Base-by-base conservation (phyloP, 208 protist genomes). In the Chromosphaera perkinsii region DNA sequence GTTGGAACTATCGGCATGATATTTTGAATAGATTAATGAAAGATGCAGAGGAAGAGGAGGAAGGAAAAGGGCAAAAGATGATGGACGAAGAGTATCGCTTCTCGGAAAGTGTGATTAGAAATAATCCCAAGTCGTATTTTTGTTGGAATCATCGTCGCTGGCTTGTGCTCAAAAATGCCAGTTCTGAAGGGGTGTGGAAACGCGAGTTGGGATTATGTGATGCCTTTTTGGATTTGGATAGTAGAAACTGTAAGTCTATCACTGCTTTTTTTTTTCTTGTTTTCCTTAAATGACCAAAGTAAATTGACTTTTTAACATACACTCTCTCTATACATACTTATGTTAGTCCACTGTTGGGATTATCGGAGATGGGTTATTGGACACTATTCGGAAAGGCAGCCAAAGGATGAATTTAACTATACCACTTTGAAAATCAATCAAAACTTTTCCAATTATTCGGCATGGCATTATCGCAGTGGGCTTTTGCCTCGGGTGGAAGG, bases 361-460 rank as follows among this genome's bases (percentile, higher is more conserved):
- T 81, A 85, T 51, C 71, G 75, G 32, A 42, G 76, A 47, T 78
- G 72, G 51, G 66, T 82, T 9, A 36, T 69, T 27, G 31, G 56
- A 62, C 14, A n/a, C 14, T 14, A 33, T 47, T 62, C 17, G 59
- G 17, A 10, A 51, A 66, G 1, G 36, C 51, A 37, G 42, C 31
- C 48, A 36, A 9, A 67, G 24, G 64, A 72, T 1, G 90, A 93
- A 64, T 52, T 94, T 35, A 57, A 51, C 0, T 95, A 89, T 75
- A 92, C 90, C 12, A 77, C 66, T 0, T 51, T 42, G 24, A 89
- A 92, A 60, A 91, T 96, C 39, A 73, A 85, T 26, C 65, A 77
- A 26, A 95, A 97, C 77, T 97, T 97, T 74, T 94, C 88, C 33
- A 97, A 97, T 72, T 97, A 97, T 80, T 95, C 90, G 39, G 91